Evolutionary conservation across 2,329 filamentous ascomycete genomes (phyloP).

Genomic region (Phialocephala subalpina): DNA sequence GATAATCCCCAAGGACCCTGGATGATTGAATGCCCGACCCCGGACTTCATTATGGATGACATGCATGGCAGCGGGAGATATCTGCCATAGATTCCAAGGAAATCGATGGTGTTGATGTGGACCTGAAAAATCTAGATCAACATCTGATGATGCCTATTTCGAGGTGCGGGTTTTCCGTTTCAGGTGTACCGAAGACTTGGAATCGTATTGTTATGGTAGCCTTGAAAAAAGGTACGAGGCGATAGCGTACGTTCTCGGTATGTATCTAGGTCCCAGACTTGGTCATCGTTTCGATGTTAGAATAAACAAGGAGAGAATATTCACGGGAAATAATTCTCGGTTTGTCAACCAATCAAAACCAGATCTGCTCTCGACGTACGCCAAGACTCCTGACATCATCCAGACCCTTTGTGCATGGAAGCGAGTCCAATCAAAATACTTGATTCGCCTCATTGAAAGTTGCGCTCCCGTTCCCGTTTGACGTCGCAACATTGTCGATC

Average conservation of each 20-base stretch:
- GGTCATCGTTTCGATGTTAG: not conserved
- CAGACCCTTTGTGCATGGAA: constrained; percentile 6
- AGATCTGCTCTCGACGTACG: not conserved
- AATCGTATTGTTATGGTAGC: not conserved
- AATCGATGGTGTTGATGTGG: not conserved
- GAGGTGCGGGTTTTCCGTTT: not conserved
- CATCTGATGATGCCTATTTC: not conserved
- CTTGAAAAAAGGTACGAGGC: not conserved
- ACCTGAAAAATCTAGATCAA: not conserved
- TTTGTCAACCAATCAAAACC: not conserved
- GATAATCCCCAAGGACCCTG: not conserved
- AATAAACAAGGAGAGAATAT: not conserved
- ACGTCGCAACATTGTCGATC: not conserved
- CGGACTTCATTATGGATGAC: no score
- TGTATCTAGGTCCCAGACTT: not conserved
- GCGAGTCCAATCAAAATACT: not conserved
- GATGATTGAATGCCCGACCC: constrained; percentile 8
- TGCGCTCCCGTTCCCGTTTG: not conserved
- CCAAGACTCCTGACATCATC: constrained; percentile 6
- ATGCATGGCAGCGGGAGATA: not conserved
- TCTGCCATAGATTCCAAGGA: not conserved
- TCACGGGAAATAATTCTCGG: not conserved
- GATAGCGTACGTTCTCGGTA: not conserved
- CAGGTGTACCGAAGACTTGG: not conserved
- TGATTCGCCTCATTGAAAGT: not conserved